Evolutionary conservation across 1,284 basidiomycete species (phyloP).

Genomic region (Dichomitus squalens): DNA sequence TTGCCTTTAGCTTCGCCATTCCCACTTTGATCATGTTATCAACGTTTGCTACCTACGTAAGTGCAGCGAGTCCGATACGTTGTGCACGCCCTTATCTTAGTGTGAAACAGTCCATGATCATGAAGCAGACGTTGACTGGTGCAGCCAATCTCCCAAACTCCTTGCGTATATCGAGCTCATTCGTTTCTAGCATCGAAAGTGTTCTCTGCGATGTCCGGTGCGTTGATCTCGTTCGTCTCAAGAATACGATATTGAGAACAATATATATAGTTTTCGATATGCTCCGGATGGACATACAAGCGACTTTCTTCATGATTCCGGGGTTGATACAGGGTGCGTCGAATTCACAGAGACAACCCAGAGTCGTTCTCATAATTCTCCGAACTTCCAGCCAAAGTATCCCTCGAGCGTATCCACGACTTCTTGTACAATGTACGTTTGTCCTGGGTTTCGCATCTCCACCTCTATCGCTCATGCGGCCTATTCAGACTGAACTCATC

Average conservation of each 20-base stretch:
- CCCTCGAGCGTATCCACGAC: constrained; percentile 47
- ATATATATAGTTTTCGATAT: constrained; percentile 38
- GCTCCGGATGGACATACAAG: constrained; percentile 35
- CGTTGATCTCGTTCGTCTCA: background rate
- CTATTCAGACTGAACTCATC: constrained; percentile 47
- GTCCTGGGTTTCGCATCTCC: constrained; percentile 2
- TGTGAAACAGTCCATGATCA: constrained; percentile 36
- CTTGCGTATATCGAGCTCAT: constrained; percentile 22
- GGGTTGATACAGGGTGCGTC: constrained; percentile 30
- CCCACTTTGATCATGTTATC: constrained; percentile 68
- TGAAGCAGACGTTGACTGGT: constrained; percentile 36
- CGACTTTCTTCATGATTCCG: constrained; percentile 36
- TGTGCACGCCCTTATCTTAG: background rate
- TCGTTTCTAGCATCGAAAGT: constrained; percentile 36
- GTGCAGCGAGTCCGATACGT: no score
- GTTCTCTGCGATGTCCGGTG: constrained; percentile 42
- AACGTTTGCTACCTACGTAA: constrained; percentile 63
- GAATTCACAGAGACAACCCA: no score
- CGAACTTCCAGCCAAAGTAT: constrained; percentile 44
- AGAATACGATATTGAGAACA: background rate
- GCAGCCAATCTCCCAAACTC: background rate
- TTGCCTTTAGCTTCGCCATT: constrained; percentile 52
- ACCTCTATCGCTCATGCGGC: background rate
- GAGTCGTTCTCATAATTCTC: background rate
- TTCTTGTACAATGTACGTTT: constrained; percentile 45